Evolutionary conservation across 2,329 filamentous ascomycete genomes (phyloP).

Genomic region (Apiospora saccharicola): DNA sequence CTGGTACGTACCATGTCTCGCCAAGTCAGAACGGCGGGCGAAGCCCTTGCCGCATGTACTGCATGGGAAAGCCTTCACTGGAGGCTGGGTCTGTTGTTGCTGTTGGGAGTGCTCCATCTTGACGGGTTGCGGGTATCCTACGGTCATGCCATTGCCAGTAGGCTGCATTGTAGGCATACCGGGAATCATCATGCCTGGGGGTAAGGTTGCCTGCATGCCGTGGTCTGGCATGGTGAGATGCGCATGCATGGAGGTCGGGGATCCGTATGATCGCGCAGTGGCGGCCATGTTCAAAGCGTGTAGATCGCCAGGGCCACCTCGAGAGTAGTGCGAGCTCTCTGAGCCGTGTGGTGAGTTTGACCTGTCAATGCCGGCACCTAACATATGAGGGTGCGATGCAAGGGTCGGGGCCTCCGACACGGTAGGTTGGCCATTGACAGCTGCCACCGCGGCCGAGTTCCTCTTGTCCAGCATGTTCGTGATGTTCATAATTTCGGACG

Average conservation of each 20-base stretch:
- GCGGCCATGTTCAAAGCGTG: constrained; percentile 52
- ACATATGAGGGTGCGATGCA: constrained; percentile 39
- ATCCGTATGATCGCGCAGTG: constrained; percentile 56
- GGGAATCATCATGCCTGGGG: constrained; percentile 51
- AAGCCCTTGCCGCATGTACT: constrained; percentile 91
- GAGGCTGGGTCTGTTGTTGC: constrained; percentile 35
- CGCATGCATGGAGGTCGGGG: constrained; percentile 60
- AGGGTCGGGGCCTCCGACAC: constrained; percentile 33
- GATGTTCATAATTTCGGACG: constrained; percentile 44
- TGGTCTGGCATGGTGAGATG: constrained; percentile 55
- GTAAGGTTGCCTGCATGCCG: constrained; percentile 42
- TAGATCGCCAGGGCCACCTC: constrained; percentile 36
- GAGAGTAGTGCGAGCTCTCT: constrained; percentile 65
- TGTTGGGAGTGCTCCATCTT: constrained; percentile 47
- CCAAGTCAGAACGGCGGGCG: constrained; percentile 90
- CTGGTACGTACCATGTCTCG: constrained; percentile 81
- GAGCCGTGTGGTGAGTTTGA: constrained; percentile 66
- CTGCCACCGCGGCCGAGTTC: constrained; percentile 38
- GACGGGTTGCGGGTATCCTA: constrained; percentile 48
- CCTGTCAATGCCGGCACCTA: constrained; percentile 54
- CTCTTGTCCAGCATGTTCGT: constrained; percentile 43
- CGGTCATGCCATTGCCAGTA: constrained; percentile 39
- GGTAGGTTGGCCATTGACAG: constrained; percentile 31
- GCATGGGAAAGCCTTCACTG: constrained; percentile 81
- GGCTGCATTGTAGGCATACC: constrained; percentile 45